Evolutionary conservation across 805 yeast genomes (phyloP).

Genomic region (Yamadazyma endophytica): DNA sequence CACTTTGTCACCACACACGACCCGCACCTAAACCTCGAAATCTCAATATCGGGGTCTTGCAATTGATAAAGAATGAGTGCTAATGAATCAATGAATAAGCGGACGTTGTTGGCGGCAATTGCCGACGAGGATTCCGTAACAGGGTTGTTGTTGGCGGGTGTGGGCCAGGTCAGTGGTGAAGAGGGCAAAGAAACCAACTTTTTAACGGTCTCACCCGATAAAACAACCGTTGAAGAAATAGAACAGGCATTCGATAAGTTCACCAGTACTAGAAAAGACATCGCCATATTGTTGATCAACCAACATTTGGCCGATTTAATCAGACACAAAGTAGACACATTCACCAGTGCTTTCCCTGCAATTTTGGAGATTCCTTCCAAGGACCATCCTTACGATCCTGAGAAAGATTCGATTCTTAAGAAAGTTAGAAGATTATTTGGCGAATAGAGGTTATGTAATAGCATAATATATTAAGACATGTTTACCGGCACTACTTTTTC

Average conservation of each 20-base stretch:
- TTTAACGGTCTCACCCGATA: slow-evolving; percentile 68
- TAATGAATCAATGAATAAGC: slow-evolving; percentile 51
- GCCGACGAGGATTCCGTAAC: slow-evolving; percentile 98
- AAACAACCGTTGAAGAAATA: slow-evolving; percentile 73
- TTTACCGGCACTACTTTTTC: slow-evolving; percentile 11
- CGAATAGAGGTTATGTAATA: no score
- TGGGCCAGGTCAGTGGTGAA: slow-evolving; percentile 74
- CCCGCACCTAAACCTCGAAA: no score
- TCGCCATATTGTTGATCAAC: slow-evolving; percentile 88
- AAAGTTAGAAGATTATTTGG: slow-evolving; percentile 95
- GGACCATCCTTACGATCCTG: slow-evolving; percentile 98
- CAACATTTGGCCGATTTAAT: slow-evolving; percentile 93
- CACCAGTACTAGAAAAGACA: slow-evolving; percentile 73
- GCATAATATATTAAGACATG: slow-evolving; percentile 9
- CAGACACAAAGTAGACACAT: slow-evolving; percentile 75
- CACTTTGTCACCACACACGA: slow-evolving; percentile 1
- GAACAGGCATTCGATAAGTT: slow-evolving; percentile 71
- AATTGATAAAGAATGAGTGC: slow-evolving; percentile 20
- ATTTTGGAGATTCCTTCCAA: slow-evolving; percentile 95
- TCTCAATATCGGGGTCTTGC: no score
- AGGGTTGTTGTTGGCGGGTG: slow-evolving; percentile 91
- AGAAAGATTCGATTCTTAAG: slow-evolving; percentile 91
- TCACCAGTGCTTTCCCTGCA: slow-evolving; percentile 92
- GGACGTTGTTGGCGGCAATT: slow-evolving; percentile 85
- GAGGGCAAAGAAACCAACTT: slow-evolving; percentile 76